Evolutionary conservation across 306 rosid genomes (phyloP), one percentile per base, ranked within the genome.

Genomic region (Fragaria ananassa): DNA sequence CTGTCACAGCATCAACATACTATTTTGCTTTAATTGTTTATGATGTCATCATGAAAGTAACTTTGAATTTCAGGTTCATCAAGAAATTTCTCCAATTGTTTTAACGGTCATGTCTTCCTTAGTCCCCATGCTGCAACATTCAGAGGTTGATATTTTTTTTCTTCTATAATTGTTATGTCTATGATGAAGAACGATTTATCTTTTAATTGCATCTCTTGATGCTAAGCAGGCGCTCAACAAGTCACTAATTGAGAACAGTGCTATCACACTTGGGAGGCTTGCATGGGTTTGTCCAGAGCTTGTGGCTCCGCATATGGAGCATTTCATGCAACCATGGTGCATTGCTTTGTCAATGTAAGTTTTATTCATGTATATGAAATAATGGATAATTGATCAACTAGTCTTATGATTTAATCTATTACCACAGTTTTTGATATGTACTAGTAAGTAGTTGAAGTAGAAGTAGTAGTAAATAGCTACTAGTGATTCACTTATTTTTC

Each of bases 251-350:
- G 98, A 96, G 81, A 96, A 96, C 74, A 89, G 97, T 86, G 99
- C 99, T 68, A 96, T 96, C 77, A 96, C 99, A 60, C 89, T 96
- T 77, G 99, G 99, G 83, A 93, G 99, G 87, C 86, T 96, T 85
- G 98, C 94, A 23, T 96, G 98, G 98, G 99, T 88, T 78, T 96
- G 96, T 79, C 99, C 99, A 23, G 97, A 93, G 80, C 87, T 88
- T 84, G 98, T 93, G 74, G 86, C 98, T 29, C 98, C 98, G 10
- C 97, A 93, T 85, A 96, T 93, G 98, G 98, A 96, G 83, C 98
- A 93, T 88, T 96, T 96, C 84, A 93, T 96, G 96, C 91, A 93
- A 77, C 70, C 91, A 44, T 96, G 99, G 99, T 96, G 99, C 97
- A 83, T 75, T 79, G 98, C 99, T 73, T 87, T 96, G 87, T 88